These are phyloP conservation scores for Coleophoma crateriformis DNA, from an alignment of 2,329 filamentous ascomycete genomes.

Conservation along the genomic window DNA sequence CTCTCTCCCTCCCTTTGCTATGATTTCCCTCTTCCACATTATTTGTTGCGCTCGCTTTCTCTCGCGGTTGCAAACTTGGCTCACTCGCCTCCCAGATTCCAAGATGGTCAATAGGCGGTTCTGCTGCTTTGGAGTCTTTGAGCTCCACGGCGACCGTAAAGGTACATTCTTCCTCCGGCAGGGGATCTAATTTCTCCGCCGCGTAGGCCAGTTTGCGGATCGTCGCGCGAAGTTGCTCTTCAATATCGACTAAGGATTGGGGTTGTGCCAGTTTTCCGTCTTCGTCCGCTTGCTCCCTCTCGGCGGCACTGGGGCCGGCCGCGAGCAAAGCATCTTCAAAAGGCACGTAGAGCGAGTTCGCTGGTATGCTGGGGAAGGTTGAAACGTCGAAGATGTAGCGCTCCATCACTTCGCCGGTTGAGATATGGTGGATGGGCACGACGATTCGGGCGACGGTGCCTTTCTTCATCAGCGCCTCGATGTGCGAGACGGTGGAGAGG, in stretches of 20 bases:
- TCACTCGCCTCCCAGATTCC: conserved; percentile 57
- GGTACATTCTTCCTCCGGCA: conserved; percentile 58
- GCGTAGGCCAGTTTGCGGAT: conserved; percentile 57
- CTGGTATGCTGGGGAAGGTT: conserved; percentile 29
- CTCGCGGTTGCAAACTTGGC: conserved; percentile 29
- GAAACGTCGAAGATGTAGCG: conserved; percentile 36
- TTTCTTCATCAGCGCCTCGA: conserved; percentile 55
- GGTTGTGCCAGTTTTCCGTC: conserved; percentile 7
- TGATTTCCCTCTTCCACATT: no score
- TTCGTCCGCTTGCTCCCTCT: conserved; percentile 1
- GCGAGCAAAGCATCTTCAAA: conserved; percentile 21
- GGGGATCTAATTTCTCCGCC: conserved; percentile 46
- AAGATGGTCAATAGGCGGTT: conserved; percentile 53
- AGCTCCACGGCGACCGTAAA: conserved; percentile 75
- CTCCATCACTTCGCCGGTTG: conserved; percentile 29
- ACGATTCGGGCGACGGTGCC: conserved; percentile 29
- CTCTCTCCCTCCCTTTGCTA: conserved; percentile 7
- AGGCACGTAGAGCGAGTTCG: conserved; percentile 28
- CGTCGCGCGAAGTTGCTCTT: conserved; percentile 67
- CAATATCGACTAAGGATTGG: conserved; percentile 34
- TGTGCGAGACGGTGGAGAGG: conserved; percentile 55
- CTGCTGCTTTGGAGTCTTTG: conserved; percentile 46
- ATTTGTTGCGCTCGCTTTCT: conserved; percentile 15
- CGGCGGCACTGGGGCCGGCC: conserved; percentile 3
- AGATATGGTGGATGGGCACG: conserved; percentile 28